Evolutionary conservation across 2,329 filamentous ascomycete species (phyloP), one percentile per base, ranked within the genome.

Genomic region (Fusarium xylarioides): DNA sequence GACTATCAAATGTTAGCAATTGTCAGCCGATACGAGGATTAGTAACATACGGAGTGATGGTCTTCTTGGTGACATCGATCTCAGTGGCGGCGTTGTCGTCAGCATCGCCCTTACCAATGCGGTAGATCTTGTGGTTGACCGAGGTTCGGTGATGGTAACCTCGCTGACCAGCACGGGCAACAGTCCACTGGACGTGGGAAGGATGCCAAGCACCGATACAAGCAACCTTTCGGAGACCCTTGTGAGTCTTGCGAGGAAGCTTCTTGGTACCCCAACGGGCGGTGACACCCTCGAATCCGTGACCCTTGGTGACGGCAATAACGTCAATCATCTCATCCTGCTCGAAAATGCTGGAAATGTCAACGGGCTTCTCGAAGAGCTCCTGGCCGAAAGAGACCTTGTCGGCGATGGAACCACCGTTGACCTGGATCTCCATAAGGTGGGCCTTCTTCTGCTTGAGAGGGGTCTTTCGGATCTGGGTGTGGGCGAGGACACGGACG

Each of bases 371-470:
- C 94, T 99, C 96, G 89, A 99, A 99, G 75, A 99, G 92, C 82
- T 92, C 93, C 86, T 95, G 91, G 82, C 92, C 95, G 87, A 97
- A 98, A 74, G 94, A 91, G 82, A 99, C 95, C 94, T 99, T 99
- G 88, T 98, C 95, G 83, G 94, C 89, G 79, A 98, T 83, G 86
- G 92, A 94, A 83, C 96, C 96, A 86, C 96, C 96, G 90, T 99
- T 99, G 92, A 99, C 87, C 90, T 99, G 96, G 86, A 99, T 95
- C 90, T 99, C 96, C 96, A 99, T 99, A 80, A 99, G 91, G 88
- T 99, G 96, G 82, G 96, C 95, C 94, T 98, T 99, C 95, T 99
- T 99, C 91, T 99, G 96, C 93, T 98, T 98, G 86, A 99, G 93
- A 76, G 96, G 95, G 73, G 96, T 98, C 92, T 97, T 95, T 91